Evolutionary conservation across 306 rosid genomes (phyloP), one percentile per base, ranked within the genome.

Genomic region (Malus fusca): DNA sequence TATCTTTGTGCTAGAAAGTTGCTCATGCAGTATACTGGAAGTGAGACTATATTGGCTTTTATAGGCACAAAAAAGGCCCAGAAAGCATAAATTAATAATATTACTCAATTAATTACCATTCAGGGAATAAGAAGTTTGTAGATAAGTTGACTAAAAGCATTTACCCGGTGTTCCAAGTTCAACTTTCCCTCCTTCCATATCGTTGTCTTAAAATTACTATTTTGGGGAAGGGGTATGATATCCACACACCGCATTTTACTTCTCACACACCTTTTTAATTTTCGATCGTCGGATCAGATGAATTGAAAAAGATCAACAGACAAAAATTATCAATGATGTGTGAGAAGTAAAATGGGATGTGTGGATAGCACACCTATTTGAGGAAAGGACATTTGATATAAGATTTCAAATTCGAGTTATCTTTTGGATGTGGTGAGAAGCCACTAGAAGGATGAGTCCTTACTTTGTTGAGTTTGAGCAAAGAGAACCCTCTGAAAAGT

Each of bases 21-120:
- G 80, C 73, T 37, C 9, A 1, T 56, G 71, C n/a, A 60, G 74
- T 53, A 8, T 14, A 75, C 21, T 66, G 67, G 56, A 69, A 4
- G 63, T 82, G 75, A 78, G 69, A 18, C 66, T 48, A 52, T 68
- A 72, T 59, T 79, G 78, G 76, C 53, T 81, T 91, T 74, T 91
- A 88, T 91, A 88, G 85, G 76, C 84, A 53, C 3, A 69, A 69
- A 26, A 62, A 26, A 40, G 18, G 30, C 0, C 30, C 26, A 4
- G 2, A 28, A 58, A 58, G 63, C 63, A n/a, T 19, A 22, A n/a
- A 6, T 21, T 21, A 56, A 58, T n/a, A 58, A 21, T 58, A 10
- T 30, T 30, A 4, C 5, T 58, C 22, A 58, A 51, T 48, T 15
- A 56, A 11, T 56, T 56, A 56, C 23, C 22, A 21, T 58, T 58